A percentile compares a stretch with the other conserved stretches of the same genome.
These are phyloP conservation scores for Rhododendron mucronatum DNA, from an alignment of 148 eudicot genomes.

Conservation along the genomic window DNA sequence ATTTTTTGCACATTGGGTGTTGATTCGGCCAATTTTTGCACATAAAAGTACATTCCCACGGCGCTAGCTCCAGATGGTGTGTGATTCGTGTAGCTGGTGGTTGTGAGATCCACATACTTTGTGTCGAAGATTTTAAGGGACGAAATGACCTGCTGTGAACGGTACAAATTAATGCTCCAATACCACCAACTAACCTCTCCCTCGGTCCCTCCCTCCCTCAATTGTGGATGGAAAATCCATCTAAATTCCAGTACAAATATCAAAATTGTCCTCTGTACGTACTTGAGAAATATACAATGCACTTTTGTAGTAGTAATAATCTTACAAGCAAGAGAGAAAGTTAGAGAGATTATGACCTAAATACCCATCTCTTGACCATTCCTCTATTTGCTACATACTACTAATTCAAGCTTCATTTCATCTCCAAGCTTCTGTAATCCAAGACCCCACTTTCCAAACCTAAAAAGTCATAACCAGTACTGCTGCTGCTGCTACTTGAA, in stretches of 20 bases:
- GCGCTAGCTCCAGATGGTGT: not conserved
- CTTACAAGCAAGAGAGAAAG: conserved; percentile 23
- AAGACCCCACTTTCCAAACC: conserved; percentile 59
- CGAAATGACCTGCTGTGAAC: not conserved
- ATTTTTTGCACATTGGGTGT: not conserved
- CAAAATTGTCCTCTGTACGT: not conserved
- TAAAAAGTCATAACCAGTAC: conserved; percentile 59
- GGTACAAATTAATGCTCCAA: not conserved
- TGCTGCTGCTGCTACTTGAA: conserved; percentile 23
- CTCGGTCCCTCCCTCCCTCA: not conserved
- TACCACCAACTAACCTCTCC: not conserved
- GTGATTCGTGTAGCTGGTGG: no score
- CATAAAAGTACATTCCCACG: not conserved
- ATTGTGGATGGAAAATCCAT: not conserved
- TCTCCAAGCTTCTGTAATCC: conserved; percentile 78
- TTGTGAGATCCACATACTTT: no score
- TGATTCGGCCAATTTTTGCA: not conserved
- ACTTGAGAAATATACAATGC: not conserved
- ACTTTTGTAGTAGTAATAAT: not conserved
- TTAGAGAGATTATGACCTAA: conserved; percentile 8
- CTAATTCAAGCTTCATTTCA: conserved; percentile 39
- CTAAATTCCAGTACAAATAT: not conserved
- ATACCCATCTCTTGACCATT: not conserved
- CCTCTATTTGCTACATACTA: no score
- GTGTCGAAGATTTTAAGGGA: not conserved